Percentiles rank a stretch among this genome's conserved stretches.
Conservation (phyloP, 169 alveolate genomes). For the Eimeria acervulina region DNA sequence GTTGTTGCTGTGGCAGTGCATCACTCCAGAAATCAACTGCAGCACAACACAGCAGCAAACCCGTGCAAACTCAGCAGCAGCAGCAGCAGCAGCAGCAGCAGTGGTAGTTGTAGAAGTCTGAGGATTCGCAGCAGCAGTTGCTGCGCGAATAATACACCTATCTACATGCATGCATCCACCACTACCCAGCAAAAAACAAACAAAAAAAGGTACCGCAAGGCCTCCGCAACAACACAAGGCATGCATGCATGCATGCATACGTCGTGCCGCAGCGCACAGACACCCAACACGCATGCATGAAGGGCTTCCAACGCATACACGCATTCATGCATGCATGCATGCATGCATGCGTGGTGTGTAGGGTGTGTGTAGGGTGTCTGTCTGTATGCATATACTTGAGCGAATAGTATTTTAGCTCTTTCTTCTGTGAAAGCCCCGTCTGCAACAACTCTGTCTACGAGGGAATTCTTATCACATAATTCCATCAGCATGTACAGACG, state of each 20-base stretch:
- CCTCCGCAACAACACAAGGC: not conserved
- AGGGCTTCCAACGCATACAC: no score
- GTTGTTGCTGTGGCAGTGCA: constrained; percentile 82
- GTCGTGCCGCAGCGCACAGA: no score
- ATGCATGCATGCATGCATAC: not conserved
- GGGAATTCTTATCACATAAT: constrained; percentile 71
- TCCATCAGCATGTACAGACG: constrained; percentile 74
- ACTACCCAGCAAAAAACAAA: no score
- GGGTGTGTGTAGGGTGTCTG: not conserved
- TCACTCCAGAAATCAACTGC: constrained; percentile 80
- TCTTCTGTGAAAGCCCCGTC: constrained; percentile 77
- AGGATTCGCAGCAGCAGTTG: no score
- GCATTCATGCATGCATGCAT: not conserved
- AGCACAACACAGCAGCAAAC: not conserved
- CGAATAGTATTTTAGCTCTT: constrained; percentile 62
- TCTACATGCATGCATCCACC: no score
- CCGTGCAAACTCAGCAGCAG: not conserved
- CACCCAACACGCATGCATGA: no score
- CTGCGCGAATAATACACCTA: no score
- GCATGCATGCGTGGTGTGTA: not conserved
- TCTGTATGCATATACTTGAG: constrained; percentile 14
- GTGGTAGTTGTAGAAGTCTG: no score
- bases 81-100: not conserved
- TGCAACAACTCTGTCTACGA: constrained; percentile 61
- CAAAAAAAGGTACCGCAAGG: no score